These are phyloP conservation scores for Bryoerythrophyllum caledonicum DNA, from an alignment of 225 moss, liverwort and hornwort genomes.

Conservation along the genomic window DNA sequence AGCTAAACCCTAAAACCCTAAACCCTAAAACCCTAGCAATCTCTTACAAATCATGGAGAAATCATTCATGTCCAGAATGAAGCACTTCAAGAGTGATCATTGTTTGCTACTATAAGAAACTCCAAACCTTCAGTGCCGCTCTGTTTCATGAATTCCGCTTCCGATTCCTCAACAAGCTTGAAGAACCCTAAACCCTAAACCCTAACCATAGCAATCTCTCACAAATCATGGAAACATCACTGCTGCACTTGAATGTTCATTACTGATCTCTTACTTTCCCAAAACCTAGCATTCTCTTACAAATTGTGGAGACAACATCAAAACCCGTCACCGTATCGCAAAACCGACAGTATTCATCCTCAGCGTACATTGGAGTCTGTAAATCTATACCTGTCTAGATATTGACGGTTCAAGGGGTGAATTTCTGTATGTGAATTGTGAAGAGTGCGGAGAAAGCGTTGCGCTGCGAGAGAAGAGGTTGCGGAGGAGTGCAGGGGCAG, in stretches of 20 bases:
- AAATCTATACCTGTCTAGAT: no score
- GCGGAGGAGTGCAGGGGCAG: no score
- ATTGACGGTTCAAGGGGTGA: background rate
- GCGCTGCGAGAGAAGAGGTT: no score
- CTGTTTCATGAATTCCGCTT: no score
- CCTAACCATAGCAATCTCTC: background rate
- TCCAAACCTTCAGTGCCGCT: no score
- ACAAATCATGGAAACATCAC: background rate
- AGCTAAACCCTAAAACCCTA: background rate
- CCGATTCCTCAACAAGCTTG: no score
- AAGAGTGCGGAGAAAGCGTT: no score
- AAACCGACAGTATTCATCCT: background rate
- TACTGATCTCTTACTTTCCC: background rate
- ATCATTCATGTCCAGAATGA: no score
- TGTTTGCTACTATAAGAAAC: no score
- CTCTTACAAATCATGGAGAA: background rate
- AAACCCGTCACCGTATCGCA: background rate
- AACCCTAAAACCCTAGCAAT: background rate
- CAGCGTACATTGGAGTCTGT: no score
- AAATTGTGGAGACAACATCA: background rate
- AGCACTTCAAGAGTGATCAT: no score
- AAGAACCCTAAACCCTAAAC: background rate
- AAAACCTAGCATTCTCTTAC: no score
- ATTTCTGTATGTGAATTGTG: background rate
- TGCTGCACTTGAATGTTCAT: background rate